Percentiles rank a stretch among this genome's conserved stretches.
Evolutionary conservation across 768 basidiomycete genomes (phyloP).

Genomic region (Neoboletus subvelutipes): DNA sequence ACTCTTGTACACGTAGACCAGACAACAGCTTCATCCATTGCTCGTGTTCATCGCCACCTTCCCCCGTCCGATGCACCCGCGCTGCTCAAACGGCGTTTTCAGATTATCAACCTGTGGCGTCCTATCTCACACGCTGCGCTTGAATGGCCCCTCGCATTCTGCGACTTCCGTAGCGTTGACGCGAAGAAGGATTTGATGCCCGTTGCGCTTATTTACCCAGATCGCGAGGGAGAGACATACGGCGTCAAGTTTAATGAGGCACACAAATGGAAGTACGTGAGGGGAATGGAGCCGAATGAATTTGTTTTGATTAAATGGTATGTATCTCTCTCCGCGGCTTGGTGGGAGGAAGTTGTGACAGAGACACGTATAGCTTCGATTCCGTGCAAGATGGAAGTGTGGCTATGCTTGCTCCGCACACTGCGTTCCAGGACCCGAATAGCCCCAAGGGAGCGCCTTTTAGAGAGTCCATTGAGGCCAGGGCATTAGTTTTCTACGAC

Average conservation of each 20-base stretch:
- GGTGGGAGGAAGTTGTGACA: not conserved
- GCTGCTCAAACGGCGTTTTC: slow-evolving; percentile 45
- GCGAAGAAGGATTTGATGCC: slow-evolving; percentile 37
- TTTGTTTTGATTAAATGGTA: slow-evolving; percentile 50
- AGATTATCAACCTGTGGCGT: slow-evolving; percentile 57
- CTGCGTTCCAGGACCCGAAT: slow-evolving; percentile 35
- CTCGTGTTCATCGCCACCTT: slow-evolving; percentile 45
- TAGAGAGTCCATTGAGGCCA: slow-evolving; percentile 36
- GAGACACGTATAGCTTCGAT: slow-evolving; percentile 26
- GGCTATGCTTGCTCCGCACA: slow-evolving; percentile 34
- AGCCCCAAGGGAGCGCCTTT: slow-evolving; percentile 30
- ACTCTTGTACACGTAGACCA: slow-evolving; percentile 47
- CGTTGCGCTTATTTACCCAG: slow-evolving; percentile 39
- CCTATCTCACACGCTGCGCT: slow-evolving; percentile 44
- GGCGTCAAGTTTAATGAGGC: slow-evolving; percentile 37
- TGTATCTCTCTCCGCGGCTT: slow-evolving; percentile 1
- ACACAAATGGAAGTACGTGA: slow-evolving; percentile 47
- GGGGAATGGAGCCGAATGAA: slow-evolving; percentile 46
- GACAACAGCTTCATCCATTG: slow-evolving; percentile 38
- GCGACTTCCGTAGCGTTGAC: slow-evolving; percentile 47
- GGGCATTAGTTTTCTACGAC: slow-evolving; percentile 39
- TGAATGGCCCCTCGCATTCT: slow-evolving; percentile 51
- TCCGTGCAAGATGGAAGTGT: slow-evolving; percentile 37
- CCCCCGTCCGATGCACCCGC: slow-evolving; percentile 39
- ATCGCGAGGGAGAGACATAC: slow-evolving; percentile 45